A percentile compares a stretch with the other conserved stretches of the same genome.
phyloP scores from a whole-genome alignment of 208 protist genomes.

The Leptomonas seymouri region DNA sequence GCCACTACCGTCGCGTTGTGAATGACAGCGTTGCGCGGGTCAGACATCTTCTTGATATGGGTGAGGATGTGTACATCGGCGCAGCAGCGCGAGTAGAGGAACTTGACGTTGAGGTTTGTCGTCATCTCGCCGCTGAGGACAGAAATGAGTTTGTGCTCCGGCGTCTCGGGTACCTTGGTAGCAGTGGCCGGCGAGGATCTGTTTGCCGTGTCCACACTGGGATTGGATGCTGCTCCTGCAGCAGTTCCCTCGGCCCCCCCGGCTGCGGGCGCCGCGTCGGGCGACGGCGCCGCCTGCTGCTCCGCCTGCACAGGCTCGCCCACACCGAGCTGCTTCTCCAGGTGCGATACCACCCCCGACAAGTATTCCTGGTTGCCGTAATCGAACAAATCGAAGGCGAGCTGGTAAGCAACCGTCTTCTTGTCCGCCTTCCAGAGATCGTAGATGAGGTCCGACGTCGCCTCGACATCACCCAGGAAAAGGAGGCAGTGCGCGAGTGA shows the following conservation, averaged over 20 bases:
- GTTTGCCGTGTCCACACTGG: neutral
- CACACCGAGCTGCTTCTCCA: constrained; percentile 36
- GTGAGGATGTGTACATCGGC: constrained; percentile 96
- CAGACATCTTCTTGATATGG: constrained; percentile 93
- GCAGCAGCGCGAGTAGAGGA: constrained; percentile 95
- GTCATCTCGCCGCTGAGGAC: constrained; percentile 90
- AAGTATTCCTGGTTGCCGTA: constrained; percentile 91
- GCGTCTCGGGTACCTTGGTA: constrained; percentile 14
- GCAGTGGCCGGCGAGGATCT: neutral
- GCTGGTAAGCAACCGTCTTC: constrained; percentile 77
- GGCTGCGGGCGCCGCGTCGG: neutral
- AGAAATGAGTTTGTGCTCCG: constrained; percentile 69
- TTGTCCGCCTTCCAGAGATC: constrained; percentile 69
- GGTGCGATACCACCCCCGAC: constrained; percentile 50
- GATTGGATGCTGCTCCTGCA: neutral
- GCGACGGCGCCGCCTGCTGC: constrained; percentile 16
- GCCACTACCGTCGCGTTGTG: constrained; percentile 96
- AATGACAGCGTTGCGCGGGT: constrained; percentile 71
- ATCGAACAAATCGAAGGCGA: constrained; percentile 91
- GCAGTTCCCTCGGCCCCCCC: neutral
- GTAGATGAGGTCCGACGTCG: constrained; percentile 82
- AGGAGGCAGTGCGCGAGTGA: constrained; percentile 94
- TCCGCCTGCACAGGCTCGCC: constrained; percentile 18
- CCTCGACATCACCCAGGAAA: constrained; percentile 90
- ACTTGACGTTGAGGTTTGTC: constrained; percentile 95